Percentiles rank a stretch among this genome's conserved stretches.
These are phyloP conservation scores for Tuber aestivum DNA, from an alignment of 495 filamentous ascomycete genomes.

Conservation along the genomic window DNA sequence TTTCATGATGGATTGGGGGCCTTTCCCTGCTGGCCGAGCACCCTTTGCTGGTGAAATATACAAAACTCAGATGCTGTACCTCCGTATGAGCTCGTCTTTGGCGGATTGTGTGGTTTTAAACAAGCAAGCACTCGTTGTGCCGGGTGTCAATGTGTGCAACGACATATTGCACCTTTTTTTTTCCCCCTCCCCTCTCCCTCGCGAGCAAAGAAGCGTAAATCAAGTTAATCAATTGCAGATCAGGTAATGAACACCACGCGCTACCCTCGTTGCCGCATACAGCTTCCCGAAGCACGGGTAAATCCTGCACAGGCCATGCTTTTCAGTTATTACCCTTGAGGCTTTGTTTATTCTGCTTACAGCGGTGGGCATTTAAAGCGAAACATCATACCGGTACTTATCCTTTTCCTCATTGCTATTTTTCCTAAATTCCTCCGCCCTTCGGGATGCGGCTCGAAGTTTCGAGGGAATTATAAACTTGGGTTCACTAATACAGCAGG, in stretches of 20 bases:
- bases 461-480: constrained; percentile 33
- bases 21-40: too few species aligned
- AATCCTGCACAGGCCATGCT: constrained; percentile 34
- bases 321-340: not conserved
- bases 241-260: constrained; percentile 25
- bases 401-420: not conserved
- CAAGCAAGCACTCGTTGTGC: not conserved
- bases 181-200: not conserved
- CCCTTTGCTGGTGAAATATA: too few species aligned
- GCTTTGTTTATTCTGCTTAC: not conserved
- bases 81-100: too few species aligned
- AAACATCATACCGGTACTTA: not conserved
- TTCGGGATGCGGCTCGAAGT: not conserved
- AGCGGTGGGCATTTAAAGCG: not conserved
- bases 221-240: constrained; percentile 26
- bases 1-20: too few species aligned
- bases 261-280: constrained; percentile 32
- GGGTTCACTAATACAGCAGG: constrained; percentile 20
- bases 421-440: not conserved
- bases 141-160: not conserved
- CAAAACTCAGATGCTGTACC: too few species aligned
- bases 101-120: not conserved
- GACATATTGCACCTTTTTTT: not conserved
- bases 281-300: constrained; percentile 38
- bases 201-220: not conserved